Conservation (phyloP, 148 eudicot genomes). For the Polygonum maritimum region DNA sequence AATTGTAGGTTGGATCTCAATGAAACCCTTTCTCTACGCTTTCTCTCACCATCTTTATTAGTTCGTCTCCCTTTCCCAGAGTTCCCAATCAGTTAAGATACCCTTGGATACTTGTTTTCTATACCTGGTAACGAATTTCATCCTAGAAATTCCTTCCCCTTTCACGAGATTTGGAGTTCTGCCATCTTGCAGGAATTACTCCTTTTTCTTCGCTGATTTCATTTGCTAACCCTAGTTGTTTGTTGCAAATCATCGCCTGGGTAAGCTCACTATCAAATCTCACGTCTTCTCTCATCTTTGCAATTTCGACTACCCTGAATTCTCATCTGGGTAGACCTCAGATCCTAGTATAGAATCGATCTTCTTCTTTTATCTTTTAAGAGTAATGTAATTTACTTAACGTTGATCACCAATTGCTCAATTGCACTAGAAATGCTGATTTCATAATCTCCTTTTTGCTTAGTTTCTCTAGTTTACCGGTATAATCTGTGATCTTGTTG, state of each 20-base stretch:
- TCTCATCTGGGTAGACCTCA: constrained; percentile 1
- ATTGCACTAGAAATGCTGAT: neutral
- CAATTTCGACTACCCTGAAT: neutral
- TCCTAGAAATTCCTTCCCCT: neutral
- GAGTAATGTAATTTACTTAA: neutral
- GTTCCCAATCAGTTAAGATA: neutral
- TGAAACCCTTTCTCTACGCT: neutral
- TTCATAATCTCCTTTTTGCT: neutral
- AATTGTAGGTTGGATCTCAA: neutral
- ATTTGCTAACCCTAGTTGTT: neutral
- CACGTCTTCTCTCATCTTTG: neutral
- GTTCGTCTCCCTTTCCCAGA: neutral
- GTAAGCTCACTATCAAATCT: neutral
- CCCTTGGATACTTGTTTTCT: neutral
- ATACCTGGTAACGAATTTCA: neutral
- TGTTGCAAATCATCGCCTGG: neutral
- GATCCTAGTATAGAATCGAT: neutral
- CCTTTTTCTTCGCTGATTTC: neutral
- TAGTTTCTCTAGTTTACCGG: neutral
- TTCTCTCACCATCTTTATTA: neutral
- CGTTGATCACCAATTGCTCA: neutral
- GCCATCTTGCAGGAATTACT: neutral
- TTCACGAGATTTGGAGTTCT: neutral
- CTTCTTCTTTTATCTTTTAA: neutral
- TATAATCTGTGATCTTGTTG: neutral